These are phyloP conservation scores for Amylocystis lapponica DNA, from an alignment of 768 basidiomycete genomes.

Conservation along the genomic window DNA sequence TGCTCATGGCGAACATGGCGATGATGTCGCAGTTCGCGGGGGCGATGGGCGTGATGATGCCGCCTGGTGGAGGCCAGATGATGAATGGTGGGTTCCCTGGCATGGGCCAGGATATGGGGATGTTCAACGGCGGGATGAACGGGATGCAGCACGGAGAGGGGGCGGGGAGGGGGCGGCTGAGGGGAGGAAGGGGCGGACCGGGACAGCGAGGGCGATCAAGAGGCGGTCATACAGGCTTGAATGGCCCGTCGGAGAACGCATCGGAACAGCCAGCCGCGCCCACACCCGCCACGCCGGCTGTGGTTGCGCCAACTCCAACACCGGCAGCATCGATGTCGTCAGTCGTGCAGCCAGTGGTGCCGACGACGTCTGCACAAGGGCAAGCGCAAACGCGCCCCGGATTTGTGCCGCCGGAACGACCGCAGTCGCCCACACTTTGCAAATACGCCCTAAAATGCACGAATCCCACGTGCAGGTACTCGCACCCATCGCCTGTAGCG, in stretches of 20 bases:
- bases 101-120: constrained; percentile 37
- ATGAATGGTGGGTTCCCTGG: constrained; percentile 53
- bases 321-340: constrained; percentile 4
- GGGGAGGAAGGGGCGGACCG: constrained; percentile 24
- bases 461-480: constrained; percentile 83
- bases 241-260: constrained; percentile 11
- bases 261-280: constrained; percentile 14
- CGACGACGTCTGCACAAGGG: constrained; percentile 14
- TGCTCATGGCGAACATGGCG: constrained; percentile 90
- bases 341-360: constrained; percentile 1
- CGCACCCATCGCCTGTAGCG: constrained; percentile 96
- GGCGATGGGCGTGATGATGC: constrained; percentile 73
- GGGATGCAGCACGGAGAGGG: constrained; percentile 38
- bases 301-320: constrained; percentile 17
- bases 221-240: constrained; percentile 17
- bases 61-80: constrained; percentile 48
- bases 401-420: constrained; percentile 67
- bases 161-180: constrained; percentile 23
- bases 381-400: constrained; percentile 31
- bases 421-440: constrained; percentile 87
- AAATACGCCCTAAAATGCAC: constrained; percentile 91
- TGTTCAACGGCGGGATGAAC: constrained; percentile 32
- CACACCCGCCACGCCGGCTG: constrained; percentile 12
- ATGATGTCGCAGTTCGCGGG: constrained; percentile 91
- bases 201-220: constrained; percentile 14